Base-by-base conservation (phyloP, 768 basidiomycete genomes). In the Suillus weaverae region DNA sequence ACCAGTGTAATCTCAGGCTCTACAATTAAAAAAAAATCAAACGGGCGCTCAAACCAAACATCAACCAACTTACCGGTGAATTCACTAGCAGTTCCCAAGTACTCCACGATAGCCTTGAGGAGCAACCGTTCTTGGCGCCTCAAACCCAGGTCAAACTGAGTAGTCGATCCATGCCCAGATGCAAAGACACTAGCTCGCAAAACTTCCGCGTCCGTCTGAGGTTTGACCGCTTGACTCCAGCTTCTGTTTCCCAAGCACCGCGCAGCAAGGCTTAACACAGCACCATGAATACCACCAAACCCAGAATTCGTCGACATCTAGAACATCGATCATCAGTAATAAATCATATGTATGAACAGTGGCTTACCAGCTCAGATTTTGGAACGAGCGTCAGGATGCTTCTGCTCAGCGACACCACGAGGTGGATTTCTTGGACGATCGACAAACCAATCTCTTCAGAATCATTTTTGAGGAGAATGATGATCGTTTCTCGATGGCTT, bases 271-370 rank as follows among this genome's bases (percentile, higher is more conserved):
- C 84, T 81, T 11, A 95, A 80, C 43, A 96, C 85, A 1, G 92
- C 89, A 2, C 86, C 81, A 71, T 99, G 96, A 54, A 97, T 84
- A 0, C 88, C 87, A 4, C 96, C 96, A 71, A 94, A 97, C 5
- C 92, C 91, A 2, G 92, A 84, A 66, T 85, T 88, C 30, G 86
- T 81, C n/a, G 86, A 83, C 56, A 82, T 73, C 86, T 87, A 56
- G 0, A 8, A 56, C 8, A 44, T 44, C 4, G 4, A 44, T 44
- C 20, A n/a, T 44, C 4, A 44, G 18, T 44, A 9, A 10, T 18
- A n/a, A 10, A 44, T 9, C 20, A 4, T 44, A n/a, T 44, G 20
- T 10, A n/a, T n/a, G 20, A 44, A 44, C 44, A 20, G 11, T 18
- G 16, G 81, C 89, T 71, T 67, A 93, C 95, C 74, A 97, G 74